Percentiles rank a stretch among this genome's conserved stretches.
phyloP scores from a whole-genome alignment of 768 basidiomycete species.

The Lactarius vividus region DNA sequence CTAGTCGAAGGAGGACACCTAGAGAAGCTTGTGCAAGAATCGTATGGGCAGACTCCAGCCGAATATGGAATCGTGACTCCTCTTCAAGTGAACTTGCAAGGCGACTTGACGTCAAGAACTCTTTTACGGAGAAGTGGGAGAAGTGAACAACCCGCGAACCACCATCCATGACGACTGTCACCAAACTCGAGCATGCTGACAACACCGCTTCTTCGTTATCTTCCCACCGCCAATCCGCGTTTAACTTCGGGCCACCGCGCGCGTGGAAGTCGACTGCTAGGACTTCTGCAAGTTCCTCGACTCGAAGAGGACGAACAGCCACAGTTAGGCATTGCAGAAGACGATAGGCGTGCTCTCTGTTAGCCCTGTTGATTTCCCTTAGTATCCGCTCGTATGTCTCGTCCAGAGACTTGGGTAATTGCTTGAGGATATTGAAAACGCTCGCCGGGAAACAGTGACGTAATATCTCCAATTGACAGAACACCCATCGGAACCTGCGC shows the following conservation, averaged over 20 bases:
- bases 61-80: background rate
- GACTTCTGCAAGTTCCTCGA: conserved; percentile 1
- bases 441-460: background rate
- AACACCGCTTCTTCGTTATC: background rate
- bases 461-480: background rate
- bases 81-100: background rate
- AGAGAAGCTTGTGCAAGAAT: background rate
- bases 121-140: background rate
- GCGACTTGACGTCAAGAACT: background rate
- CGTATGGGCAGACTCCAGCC: background rate
- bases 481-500: conserved; percentile 4
- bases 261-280: background rate
- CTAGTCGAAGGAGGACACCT: background rate
- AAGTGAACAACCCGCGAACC: background rate
- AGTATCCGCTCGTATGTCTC: conserved; percentile 1
- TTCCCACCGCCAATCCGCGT: background rate
- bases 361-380: background rate
- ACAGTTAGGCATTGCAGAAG: background rate
- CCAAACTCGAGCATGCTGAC: background rate
- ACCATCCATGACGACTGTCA: background rate
- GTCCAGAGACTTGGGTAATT: background rate
- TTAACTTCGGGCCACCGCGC: background rate
- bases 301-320: background rate
- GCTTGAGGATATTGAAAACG: background rate
- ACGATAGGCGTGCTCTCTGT: background rate